These are phyloP conservation scores for Aspergillus novofumigatus DNA, from an alignment of 2,329 filamentous ascomycete species.

Conservation along the genomic window DNA sequence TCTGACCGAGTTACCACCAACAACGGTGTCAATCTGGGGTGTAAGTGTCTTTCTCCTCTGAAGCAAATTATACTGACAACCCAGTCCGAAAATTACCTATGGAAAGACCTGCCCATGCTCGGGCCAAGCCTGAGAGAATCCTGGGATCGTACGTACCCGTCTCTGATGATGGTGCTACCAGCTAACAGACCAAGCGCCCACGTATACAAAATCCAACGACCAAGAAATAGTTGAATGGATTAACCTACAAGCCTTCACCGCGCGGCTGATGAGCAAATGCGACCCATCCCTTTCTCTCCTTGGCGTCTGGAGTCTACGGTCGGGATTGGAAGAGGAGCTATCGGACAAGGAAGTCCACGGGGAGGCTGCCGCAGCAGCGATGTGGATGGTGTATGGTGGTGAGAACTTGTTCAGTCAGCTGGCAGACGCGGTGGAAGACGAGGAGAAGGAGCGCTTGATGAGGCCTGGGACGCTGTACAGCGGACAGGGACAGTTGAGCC, in stretches of 20 bases:
- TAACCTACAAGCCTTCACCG: constrained; percentile 9
- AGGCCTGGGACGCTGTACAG: constrained; percentile 5
- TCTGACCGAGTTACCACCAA: constrained; percentile 3
- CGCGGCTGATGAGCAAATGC: constrained; percentile 5
- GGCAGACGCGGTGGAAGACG: neutral
- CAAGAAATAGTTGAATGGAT: constrained; percentile 3
- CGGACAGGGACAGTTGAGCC: constrained; percentile 3
- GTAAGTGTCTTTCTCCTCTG: neutral
- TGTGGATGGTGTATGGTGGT: constrained; percentile 9
- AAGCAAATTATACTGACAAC: neutral
- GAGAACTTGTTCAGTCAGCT: neutral
- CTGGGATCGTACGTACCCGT: constrained; percentile 5
- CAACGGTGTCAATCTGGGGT: constrained; percentile 7
- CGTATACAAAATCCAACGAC: neutral
- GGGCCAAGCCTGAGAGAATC: constrained; percentile 9
- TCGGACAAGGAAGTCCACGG: neutral
- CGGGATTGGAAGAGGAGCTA: constrained; percentile 5
- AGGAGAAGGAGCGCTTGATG: constrained; percentile 1
- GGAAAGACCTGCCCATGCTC: constrained; percentile 9
- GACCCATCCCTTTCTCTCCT: neutral
- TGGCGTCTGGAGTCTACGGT: constrained; percentile 9
- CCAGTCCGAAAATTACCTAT: neutral
- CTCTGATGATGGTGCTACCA: neutral
- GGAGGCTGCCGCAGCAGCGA: constrained; percentile 1
- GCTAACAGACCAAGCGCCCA: neutral